Base-by-base conservation (phyloP, 306 rosid genomes). In the Prunus dulcis region DNA sequence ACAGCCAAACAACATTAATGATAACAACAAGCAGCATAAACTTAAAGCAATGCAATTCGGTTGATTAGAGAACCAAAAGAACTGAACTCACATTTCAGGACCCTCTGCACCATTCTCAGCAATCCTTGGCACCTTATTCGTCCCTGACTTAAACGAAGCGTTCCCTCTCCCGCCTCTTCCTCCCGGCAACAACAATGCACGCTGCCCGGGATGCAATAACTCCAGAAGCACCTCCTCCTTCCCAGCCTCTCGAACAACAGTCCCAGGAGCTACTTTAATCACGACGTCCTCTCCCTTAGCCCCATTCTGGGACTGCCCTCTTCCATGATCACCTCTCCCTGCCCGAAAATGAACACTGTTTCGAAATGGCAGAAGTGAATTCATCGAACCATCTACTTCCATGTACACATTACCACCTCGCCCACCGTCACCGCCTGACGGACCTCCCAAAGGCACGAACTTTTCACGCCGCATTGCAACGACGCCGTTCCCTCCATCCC, bases 161-260 rank as follows among this genome's bases (percentile, higher is more conserved):
- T 94, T 94, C 80, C 98, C 98, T 85, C 97, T 85, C 38, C 98
- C 98, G 14, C 97, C 98, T 84, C 97, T 85, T 12, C 98, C 98
- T 22, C 98, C 97, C 0, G 95, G 96, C 84, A 94, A 82, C 56
- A 94, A 52, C 87, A 92, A 72, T 5, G 92, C 95, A 30, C 82
- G 81, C 79, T 92, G 97, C 58, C 96, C 98, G 2, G 90, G 97
- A 76, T 69, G 74, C 83, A 94, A 82, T 87, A 92, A 82, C 81
- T 94, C 97, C 91, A 94, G 80, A 51, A 94, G 76, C 76, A 88
- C 89, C 43, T 83, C 89, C 18, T 84, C 96, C 14, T 75, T 75
- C 53, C 83, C 94, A 0, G 91, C 89, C 77, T 90, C 93, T 57
- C 92, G 80, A 10, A 94, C 78, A 17, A 92, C 82, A 5, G 98